These are phyloP conservation scores for Arachnomyces sp. DNA, from an alignment of 2,329 filamentous ascomycete species.

Conservation along the genomic window DNA sequence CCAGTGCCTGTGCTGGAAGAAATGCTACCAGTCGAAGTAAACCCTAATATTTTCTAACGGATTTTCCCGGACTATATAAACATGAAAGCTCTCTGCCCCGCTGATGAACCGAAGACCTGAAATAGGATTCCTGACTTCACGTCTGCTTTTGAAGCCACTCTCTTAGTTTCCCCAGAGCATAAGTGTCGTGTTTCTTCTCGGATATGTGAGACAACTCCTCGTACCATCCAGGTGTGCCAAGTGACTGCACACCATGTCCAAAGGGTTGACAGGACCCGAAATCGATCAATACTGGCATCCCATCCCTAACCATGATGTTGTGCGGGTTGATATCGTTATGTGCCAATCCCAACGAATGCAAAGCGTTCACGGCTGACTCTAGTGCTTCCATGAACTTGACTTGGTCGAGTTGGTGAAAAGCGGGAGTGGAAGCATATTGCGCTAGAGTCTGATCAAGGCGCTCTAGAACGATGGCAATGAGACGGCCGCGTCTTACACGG, in stretches of 20 bases:
- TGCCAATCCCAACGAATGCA: constrained; percentile 21
- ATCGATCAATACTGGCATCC: constrained; percentile 20
- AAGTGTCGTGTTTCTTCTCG: constrained; percentile 1
- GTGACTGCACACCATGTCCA: constrained; percentile 20
- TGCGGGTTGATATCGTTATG: constrained; percentile 25
- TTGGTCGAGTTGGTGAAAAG: neutral
- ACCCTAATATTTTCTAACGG: too few relatives aligned
- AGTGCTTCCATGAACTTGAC: neutral
- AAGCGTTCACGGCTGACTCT: constrained; percentile 2
- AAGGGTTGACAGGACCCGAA: constrained; percentile 19
- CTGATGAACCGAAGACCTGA: too few relatives aligned
- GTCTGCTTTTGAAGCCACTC: neutral
- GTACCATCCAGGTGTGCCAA: neutral
- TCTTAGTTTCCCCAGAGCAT: neutral
- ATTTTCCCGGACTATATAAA: too few relatives aligned
- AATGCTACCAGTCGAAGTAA: too few relatives aligned
- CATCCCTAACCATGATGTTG: constrained; percentile 24
- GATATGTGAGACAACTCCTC: neutral
- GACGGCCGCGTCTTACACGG: constrained; percentile 9
- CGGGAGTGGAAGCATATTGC: neutral
- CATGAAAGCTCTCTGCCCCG: too few relatives aligned
- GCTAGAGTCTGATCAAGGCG: constrained; percentile 7
- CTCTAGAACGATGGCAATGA: constrained; percentile 18
- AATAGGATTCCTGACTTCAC: too few relatives aligned
- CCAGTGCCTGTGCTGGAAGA: too few relatives aligned